Conservation (phyloP, 768 basidiomycete species). For the Gelatoporia subvermispora region DNA sequence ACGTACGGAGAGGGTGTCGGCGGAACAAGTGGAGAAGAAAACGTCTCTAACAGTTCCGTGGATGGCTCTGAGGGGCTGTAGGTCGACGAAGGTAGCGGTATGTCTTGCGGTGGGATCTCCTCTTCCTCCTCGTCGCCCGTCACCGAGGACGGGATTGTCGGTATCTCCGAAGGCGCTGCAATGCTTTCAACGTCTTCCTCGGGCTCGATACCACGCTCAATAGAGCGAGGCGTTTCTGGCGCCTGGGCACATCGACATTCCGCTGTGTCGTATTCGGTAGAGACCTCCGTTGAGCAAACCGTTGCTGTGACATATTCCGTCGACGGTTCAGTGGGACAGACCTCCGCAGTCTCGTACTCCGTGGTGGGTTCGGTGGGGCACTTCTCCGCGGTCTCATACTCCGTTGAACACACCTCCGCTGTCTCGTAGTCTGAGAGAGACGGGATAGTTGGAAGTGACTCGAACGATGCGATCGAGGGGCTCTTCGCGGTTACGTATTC, state of each 20-base stretch:
- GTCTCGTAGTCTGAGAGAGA: constrained; percentile 41
- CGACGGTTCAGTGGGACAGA: constrained; percentile 33
- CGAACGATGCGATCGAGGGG: constrained; percentile 38
- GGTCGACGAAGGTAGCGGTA: constrained; percentile 38
- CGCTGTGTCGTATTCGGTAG: constrained; percentile 45
- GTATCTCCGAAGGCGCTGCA: constrained; percentile 22
- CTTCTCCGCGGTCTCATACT: constrained; percentile 29
- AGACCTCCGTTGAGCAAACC: constrained; percentile 37
- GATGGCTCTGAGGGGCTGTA: constrained; percentile 20
- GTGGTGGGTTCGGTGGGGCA: constrained; percentile 33
- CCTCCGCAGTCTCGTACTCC: constrained; percentile 38
- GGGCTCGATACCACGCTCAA: constrained; percentile 7
- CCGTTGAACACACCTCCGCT: constrained; percentile 33
- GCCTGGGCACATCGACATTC: constrained; percentile 27
- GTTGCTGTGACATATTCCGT: constrained; percentile 49
- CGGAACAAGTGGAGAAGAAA: constrained; percentile 16
- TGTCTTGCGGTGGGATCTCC: constrained; percentile 25
- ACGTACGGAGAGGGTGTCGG: constrained; percentile 31
- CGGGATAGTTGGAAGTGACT: constrained; percentile 57
- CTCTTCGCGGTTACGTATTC: constrained; percentile 7
- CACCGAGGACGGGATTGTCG: constrained; percentile 25
- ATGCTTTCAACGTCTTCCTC: constrained; percentile 17
- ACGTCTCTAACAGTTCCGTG: constrained; percentile 23
- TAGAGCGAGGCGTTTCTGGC: constrained; percentile 9
- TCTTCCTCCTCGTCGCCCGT: not conserved